Base-by-base conservation (phyloP, 225 moss, liverwort and hornwort species). In the Bryoerythrophyllum caledonicum region DNA sequence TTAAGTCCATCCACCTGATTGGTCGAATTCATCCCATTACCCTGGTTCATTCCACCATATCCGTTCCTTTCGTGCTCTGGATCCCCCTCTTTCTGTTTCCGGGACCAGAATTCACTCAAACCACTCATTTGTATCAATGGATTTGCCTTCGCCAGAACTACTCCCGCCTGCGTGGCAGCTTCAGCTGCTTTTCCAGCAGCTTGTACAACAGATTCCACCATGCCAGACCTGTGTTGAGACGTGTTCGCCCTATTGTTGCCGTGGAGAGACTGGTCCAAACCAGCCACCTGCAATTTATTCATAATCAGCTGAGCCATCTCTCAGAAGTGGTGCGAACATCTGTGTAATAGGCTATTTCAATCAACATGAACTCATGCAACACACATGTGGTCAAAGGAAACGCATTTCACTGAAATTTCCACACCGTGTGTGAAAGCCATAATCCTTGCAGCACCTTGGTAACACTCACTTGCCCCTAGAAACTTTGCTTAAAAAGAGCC, bases 121-220 rank as follows among this genome's bases (percentile, higher is more conserved):
- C 83, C 76, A 68, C 40, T 38, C 32, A 72, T 41, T 76, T 83
- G 81, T 61, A 78, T 67, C 76, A 87, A 66, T 46, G 90, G 80
- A 74, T 86, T 87, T 30, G 95, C 87, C 67, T 81, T 95, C 20
- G 90, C 87, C 55, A 99, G 79, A 9, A 95, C 95, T 46, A 85
- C 93, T 68, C 95, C 91, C 56, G 94, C 94, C 81, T 93, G 88
- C 21, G 85, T 60, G 3, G 99, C 93, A 73, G 99, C 99, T 75
- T 99, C 93, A 53, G 93, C 93, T 84, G 94, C 94, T 78, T 92
- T 80, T 68, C 87, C 89, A 49, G 99, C 99, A 68, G 99, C 99
- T 86, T 83, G 88, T 55, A 93, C 79, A 26, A 99, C 91, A 56
- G 93, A 90, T 75, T 95, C 91, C 26, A 94, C 81, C 80, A 85